Evolutionary conservation across 2,329 filamentous ascomycete genomes (phyloP).

Genomic region (Anthostomella pinea): DNA sequence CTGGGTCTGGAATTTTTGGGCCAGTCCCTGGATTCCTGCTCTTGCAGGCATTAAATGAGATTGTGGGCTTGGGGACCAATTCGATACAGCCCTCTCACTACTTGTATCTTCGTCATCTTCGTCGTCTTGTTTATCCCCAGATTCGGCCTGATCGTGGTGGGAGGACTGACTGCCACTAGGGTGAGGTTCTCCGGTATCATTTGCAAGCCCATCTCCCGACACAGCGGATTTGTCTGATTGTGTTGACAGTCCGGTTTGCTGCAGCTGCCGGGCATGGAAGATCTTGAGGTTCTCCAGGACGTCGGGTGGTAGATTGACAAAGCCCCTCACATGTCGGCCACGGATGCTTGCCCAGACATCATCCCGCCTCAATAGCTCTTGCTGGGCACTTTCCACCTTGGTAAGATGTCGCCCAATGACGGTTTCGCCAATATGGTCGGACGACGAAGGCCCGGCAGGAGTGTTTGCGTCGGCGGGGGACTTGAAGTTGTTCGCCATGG

Average conservation of each 20-base stretch:
- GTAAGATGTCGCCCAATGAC: conserved; percentile 41
- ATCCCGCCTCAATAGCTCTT: conserved; percentile 42
- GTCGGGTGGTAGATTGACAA: conserved; percentile 33
- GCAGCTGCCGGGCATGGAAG: conserved; percentile 15
- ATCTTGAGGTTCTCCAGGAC: conserved; percentile 29
- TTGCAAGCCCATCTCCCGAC: not conserved
- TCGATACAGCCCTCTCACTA: conserved; percentile 1
- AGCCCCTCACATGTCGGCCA: conserved; percentile 17
- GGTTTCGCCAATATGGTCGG: conserved; percentile 27
- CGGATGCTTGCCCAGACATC: conserved; percentile 37
- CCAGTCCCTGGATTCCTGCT: conserved; percentile 3
- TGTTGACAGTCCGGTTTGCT: too few relatives aligned
- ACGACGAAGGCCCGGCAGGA: conserved; percentile 14
- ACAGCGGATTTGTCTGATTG: conserved; percentile 3
- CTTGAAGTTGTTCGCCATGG: conserved; percentile 15
- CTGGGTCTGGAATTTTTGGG: conserved; percentile 25
- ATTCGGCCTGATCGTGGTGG: not conserved
- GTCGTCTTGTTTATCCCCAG: conserved; percentile 2
- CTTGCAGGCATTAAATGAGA: conserved; percentile 6
- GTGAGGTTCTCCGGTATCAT: conserved; percentile 3
- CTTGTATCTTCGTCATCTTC: conserved; percentile 3
- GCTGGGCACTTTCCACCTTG: conserved; percentile 47
- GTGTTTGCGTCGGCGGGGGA: conserved; percentile 8
- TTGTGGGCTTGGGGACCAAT: conserved; percentile 16
- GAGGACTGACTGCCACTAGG: conserved; percentile 5